These are phyloP conservation scores for Trichothecium sympodiale DNA, from an alignment of 2,329 filamentous ascomycete genomes.

Conservation along the genomic window DNA sequence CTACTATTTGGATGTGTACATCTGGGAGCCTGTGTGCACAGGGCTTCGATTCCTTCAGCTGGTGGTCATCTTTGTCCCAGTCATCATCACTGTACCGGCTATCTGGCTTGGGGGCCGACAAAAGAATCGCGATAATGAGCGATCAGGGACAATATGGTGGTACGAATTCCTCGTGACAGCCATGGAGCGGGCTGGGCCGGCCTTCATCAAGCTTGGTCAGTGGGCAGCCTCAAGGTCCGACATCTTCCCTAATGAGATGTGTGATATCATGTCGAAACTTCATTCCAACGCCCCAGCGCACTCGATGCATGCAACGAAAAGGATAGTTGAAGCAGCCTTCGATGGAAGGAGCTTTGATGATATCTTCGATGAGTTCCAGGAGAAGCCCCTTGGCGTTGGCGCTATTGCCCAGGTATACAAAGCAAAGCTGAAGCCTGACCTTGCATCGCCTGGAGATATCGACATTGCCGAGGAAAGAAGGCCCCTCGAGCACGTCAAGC, in stretches of 20 bases:
- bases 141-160: slow-evolving; percentile 84
- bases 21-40: slow-evolving; percentile 82
- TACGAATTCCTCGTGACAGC: slow-evolving; percentile 75
- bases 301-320: slow-evolving; percentile 67
- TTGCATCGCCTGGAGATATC: slow-evolving; percentile 53
- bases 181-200: slow-evolving; percentile 89
- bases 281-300: slow-evolving; percentile 94
- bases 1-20: slow-evolving; percentile 57
- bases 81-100: slow-evolving; percentile 66
- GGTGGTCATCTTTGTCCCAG: slow-evolving; percentile 79
- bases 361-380: slow-evolving; percentile 93
- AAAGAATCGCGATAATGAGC: slow-evolving; percentile 58
- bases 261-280: slow-evolving; percentile 82
- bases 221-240: slow-evolving; percentile 95
- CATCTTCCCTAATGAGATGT: slow-evolving; percentile 91
- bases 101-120: slow-evolving; percentile 67
- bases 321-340: slow-evolving; percentile 73
- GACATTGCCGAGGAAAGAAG: slow-evolving; percentile 28
- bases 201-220: slow-evolving; percentile 98
- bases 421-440: slow-evolving; percentile 73
- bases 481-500: slow-evolving; percentile 48
- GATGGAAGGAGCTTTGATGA: slow-evolving; percentile 69
- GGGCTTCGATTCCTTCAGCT: slow-evolving; percentile 81
- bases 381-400: slow-evolving; percentile 80
- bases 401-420: slow-evolving; percentile 98